These are phyloP conservation scores for Aciculosporium take DNA, from an alignment of 2,329 filamentous ascomycete species.

Conservation along the genomic window DNA sequence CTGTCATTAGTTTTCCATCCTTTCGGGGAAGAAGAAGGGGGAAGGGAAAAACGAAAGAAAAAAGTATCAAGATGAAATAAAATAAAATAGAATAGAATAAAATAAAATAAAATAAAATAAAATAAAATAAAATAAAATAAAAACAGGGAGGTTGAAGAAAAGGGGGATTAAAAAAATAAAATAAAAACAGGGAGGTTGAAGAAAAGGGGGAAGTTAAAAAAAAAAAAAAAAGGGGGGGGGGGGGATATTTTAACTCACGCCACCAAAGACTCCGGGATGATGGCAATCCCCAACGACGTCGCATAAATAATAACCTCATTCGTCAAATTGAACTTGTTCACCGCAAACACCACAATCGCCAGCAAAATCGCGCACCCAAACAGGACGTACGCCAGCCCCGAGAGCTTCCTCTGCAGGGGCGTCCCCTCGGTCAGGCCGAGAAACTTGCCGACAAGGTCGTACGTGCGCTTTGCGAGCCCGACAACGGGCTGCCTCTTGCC, in stretches of 20 bases:
- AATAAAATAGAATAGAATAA: too few species aligned
- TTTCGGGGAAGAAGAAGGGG: too few species aligned
- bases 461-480: slow-evolving; percentile 31
- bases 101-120: too few species aligned
- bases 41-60: too few species aligned
- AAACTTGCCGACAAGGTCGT: slow-evolving; percentile 40
- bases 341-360: slow-evolving; percentile 43
- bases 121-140: too few species aligned
- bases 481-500: slow-evolving; percentile 35
- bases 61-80: too few species aligned
- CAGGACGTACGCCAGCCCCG: slow-evolving; percentile 61
- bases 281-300: slow-evolving; percentile 44
- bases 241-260: slow-evolving; percentile 28
- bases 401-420: slow-evolving; percentile 64
- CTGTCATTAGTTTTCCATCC: not conserved
- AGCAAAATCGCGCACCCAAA: slow-evolving; percentile 54
- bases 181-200: too few species aligned
- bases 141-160: slow-evolving; percentile 11
- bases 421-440: slow-evolving; percentile 53
- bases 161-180: too few species aligned
- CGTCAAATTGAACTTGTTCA: slow-evolving; percentile 36
- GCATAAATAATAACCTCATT: slow-evolving; percentile 44
- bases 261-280: slow-evolving; percentile 51
- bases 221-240: not conserved
- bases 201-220: too few species aligned